Base-by-base conservation (phyloP, 1,284 basidiomycete species). In the Cryptococcus sp. region DNA sequence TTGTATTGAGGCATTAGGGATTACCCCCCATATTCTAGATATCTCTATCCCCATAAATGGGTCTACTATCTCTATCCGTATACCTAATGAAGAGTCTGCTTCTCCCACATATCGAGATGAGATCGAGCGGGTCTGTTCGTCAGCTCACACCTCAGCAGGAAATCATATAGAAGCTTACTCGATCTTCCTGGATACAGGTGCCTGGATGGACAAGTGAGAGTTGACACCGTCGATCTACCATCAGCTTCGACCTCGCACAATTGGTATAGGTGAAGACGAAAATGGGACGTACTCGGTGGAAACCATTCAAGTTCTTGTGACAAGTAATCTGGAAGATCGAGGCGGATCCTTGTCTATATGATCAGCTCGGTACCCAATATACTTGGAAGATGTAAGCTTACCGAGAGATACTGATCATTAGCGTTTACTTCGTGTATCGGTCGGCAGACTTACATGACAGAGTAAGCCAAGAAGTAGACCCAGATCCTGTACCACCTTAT, bases 271-370 rank as follows among this genome's bases (percentile, higher is more conserved):
- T 10, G 22, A 21, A 22, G 13, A 42, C 14, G 2, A 16, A 13
- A 19, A 13, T 22, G n/a, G 11, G 32, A 52, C 61, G 37, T 52
- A 78, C 83, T 50, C 93, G 86, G 72, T 91, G 90, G 79, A 85
- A 93, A 2, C 87, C 91, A 72, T 98, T 98, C 61, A 98, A 76
- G 81, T 97, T 97, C 80, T 98, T 97, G 81, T 97, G 91, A 60
- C 93, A 77, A 2, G 91, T 96, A 67, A 98, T 85, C 78, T 97
- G 92, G 86, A 93, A 96, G 42, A 94, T 86, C 0, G 89, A 88
- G 9, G 86, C 83, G 22, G 85, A 80, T 32, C 92, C 92, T 79
- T 96, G 88, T 43, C 90, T 85, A 53, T 68, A 45, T 16, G 5
- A 23, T 52, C 39, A 49, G 40, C 19, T 48, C 44, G 46, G 45